These are phyloP conservation scores for Diutina siamensis DNA, from an alignment of 1,139 yeast genomes.

Conservation along the genomic window DNA sequence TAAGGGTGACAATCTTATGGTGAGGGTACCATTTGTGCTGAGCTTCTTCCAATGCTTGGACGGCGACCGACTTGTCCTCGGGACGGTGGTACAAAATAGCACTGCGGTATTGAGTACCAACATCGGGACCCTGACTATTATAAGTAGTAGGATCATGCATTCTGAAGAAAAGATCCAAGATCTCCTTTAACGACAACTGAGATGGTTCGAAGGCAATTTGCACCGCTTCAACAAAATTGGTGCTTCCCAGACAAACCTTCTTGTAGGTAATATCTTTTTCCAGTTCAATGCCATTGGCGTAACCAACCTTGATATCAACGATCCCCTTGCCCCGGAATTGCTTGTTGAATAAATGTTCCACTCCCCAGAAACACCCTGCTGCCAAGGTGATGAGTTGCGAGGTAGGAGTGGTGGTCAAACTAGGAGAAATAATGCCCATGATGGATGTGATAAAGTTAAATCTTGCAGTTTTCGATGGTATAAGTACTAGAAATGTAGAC, in stretches of 20 bases:
- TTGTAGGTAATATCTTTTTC: slow-evolving; percentile 53
- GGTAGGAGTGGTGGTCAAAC: slow-evolving; percentile 23
- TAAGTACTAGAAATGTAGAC: neutral
- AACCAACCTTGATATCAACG: slow-evolving; percentile 75
- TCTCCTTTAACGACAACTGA: slow-evolving; percentile 41
- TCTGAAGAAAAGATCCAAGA: slow-evolving; percentile 76
- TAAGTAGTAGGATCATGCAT: slow-evolving; percentile 74
- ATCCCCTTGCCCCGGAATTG: slow-evolving; percentile 53
- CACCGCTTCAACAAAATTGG: slow-evolving; percentile 67
- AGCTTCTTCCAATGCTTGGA: slow-evolving; percentile 18
- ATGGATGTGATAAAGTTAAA: neutral
- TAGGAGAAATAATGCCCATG: slow-evolving; percentile 21
- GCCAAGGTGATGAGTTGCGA: slow-evolving; percentile 52
- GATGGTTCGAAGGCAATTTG: slow-evolving; percentile 77
- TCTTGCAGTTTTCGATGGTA: no score
- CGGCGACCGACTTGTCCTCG: slow-evolving; percentile 24
- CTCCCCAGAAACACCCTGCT: slow-evolving; percentile 95
- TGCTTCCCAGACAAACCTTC: slow-evolving; percentile 63
- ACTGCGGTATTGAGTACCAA: slow-evolving; percentile 77
- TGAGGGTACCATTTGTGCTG: slow-evolving; percentile 35
- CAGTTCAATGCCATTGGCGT: slow-evolving; percentile 60
- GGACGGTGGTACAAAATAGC: slow-evolving; percentile 54
- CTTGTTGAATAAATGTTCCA: slow-evolving; percentile 71
- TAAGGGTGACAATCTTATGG: slow-evolving; percentile 41
- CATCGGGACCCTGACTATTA: slow-evolving; percentile 69